Conservation (phyloP, 75 land plant genomes). For the Pseudotsuga menziesii region DNA sequence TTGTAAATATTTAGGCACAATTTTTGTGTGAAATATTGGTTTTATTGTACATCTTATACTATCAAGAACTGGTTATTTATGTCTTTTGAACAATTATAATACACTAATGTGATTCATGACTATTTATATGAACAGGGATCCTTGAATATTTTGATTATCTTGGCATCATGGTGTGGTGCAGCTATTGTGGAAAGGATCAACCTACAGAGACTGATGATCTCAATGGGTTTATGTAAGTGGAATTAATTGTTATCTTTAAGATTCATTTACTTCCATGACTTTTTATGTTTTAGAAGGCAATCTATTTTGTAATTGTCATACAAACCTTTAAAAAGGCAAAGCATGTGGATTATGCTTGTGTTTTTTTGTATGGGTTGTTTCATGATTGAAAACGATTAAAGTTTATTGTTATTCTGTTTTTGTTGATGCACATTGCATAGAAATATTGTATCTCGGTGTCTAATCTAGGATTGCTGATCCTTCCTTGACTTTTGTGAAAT, state of each 20-base stretch:
- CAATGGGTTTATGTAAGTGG: slow-evolving; percentile 47
- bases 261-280: neutral
- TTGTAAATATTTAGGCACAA: no score
- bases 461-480: neutral
- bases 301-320: neutral
- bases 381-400: no score
- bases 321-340: no score
- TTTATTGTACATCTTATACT: neutral
- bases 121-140: neutral
- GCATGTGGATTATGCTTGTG: no score
- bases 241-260: neutral
- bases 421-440: neutral
- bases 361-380: no score
- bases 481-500: neutral
- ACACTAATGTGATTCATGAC: neutral
- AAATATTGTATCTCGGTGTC: neutral
- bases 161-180: slow-evolving; percentile 45
- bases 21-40: no score
- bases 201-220: slow-evolving; percentile 42
- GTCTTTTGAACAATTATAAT: neutral
- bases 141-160: neutral
- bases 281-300: neutral
- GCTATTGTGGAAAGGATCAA: slow-evolving; percentile 44
- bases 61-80: neutral
- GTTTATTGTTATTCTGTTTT: neutral